Base-by-base conservation (phyloP, 495 filamentous ascomycete species). In the Tuber magnatum region DNA sequence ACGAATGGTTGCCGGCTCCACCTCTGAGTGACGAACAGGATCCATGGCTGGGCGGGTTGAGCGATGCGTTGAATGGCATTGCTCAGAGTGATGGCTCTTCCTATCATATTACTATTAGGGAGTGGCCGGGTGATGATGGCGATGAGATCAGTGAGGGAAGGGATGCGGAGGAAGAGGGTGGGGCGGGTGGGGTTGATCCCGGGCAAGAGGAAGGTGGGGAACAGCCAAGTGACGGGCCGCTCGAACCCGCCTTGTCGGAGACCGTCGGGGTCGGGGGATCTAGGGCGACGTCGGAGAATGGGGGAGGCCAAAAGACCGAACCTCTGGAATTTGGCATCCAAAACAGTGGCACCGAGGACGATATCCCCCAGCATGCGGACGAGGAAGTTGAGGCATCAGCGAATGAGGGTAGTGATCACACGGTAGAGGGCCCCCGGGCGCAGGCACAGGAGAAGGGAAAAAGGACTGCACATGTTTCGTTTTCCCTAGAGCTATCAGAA, bases 61-160 rank as follows among this genome's bases (percentile, higher is more conserved):
- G 73, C 46, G 74, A 81, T 48, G 75, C 75, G 14, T 28, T 81
- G 73, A 70, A 74, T 24, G 73, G 70, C 32, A 56, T 81, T 6
- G 43, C 74, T 74, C 71, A 70, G 38, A 74, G 61, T 46, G 72
- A 73, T 43, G 41, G 46, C 22, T 39, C 76, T 8, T 72, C 72
- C 8, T 79, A 79, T 71, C 70, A 75, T 12, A 32, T 79, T 65
- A 79, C 76, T 1, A 48, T 75, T 68, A 79, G 40, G 28, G 76
- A 75, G 46, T 75, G 72, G 76, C 73, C 76, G 0, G 76, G 77
- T 7, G 77, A 79, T 22, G 76, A 75, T 32, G 70, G 48, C 44
- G 71, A 68, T 83, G 94, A 94, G 14, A 88, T 92, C 81, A 93
- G 93, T 6, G 94, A 94, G 81, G 84, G 98, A 77, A 89, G 76